Evolutionary conservation across 495 filamentous ascomycete genomes (phyloP).

Genomic region (Echria macrotheca): DNA sequence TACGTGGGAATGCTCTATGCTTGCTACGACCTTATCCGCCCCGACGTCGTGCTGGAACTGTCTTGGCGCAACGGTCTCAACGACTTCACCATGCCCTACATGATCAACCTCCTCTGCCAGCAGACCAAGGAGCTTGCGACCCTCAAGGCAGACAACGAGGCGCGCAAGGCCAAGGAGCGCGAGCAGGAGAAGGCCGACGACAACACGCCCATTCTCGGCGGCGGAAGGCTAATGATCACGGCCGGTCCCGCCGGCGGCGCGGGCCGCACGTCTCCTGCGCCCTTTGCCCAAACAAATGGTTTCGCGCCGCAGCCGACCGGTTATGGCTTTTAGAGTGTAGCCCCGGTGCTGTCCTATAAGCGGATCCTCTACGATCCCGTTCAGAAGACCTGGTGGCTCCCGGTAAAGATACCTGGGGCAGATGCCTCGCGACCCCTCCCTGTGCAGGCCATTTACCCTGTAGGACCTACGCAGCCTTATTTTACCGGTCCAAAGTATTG

Average conservation of each 20-base stretch:
- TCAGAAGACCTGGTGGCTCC: too few relatives aligned
- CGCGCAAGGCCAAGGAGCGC: constrained; percentile 83
- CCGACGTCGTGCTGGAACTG: constrained; percentile 87
- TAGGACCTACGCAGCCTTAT: too few relatives aligned
- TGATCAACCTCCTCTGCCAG: constrained; percentile 96
- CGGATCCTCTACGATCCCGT: too few relatives aligned
- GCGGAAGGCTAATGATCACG: constrained; percentile 94
- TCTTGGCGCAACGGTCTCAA: constrained; percentile 93
- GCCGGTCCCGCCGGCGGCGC: constrained; percentile 63
- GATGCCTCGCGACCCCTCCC: too few relatives aligned
- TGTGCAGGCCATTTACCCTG: too few relatives aligned
- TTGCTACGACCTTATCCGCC: constrained; percentile 94
- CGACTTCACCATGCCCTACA: constrained; percentile 99
- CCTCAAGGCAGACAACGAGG: constrained; percentile 95
- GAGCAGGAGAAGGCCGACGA: constrained; percentile 86
- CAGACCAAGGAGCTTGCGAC: constrained; percentile 78
- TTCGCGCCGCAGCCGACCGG: constrained; percentile 77
- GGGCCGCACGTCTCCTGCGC: constrained; percentile 51
- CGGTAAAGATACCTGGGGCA: too few relatives aligned
- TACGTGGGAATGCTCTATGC: constrained; percentile 99
- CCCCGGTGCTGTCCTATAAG: constrained; percentile 5
- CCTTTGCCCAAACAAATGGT: constrained; percentile 70
- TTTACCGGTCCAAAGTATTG: too few relatives aligned
- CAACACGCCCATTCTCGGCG: constrained; percentile 87
- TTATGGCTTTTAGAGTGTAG: constrained; percentile 43